Percentiles rank a stretch among this genome's conserved stretches.
Conservation (phyloP, 2,329 filamentous ascomycete genomes). For the Fusarium decemcellulare region DNA sequence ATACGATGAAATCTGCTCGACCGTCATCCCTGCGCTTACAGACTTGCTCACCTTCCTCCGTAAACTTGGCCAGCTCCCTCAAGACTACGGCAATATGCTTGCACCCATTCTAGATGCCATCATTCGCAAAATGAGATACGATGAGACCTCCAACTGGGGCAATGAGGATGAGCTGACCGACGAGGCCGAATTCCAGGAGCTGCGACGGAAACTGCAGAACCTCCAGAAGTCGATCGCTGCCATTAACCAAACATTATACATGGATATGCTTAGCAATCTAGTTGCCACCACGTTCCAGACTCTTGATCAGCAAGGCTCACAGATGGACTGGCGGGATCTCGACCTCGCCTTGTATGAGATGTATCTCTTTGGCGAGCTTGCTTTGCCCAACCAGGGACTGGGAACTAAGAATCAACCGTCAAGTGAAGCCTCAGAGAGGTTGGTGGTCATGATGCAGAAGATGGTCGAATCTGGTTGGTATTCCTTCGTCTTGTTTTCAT, state of each 20-base stretch:
- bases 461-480: slow-evolving; percentile 91
- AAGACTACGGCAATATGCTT: slow-evolving; percentile 85
- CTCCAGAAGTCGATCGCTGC: slow-evolving; percentile 94
- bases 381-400: slow-evolving; percentile 89
- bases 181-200: slow-evolving; percentile 96
- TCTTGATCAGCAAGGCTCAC: slow-evolving; percentile 79
- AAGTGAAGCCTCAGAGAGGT: slow-evolving; percentile 81
- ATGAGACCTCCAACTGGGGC: slow-evolving; percentile 94
- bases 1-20: slow-evolving; percentile 97
- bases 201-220: slow-evolving; percentile 89
- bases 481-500: neutral
- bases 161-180: slow-evolving; percentile 95
- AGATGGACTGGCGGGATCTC: slow-evolving; percentile 94
- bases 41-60: slow-evolving; percentile 93
- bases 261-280: slow-evolving; percentile 88
- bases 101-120: slow-evolving; percentile 92
- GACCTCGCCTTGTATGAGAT: slow-evolving; percentile 96
- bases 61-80: slow-evolving; percentile 80
- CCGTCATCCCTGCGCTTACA: slow-evolving; percentile 92
- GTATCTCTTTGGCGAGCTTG: slow-evolving; percentile 94
- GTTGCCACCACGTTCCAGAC: slow-evolving; percentile 90
- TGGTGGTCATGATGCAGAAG: slow-evolving; percentile 93
- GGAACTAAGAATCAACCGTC: slow-evolving; percentile 88
- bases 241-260: slow-evolving; percentile 89
- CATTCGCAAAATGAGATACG: slow-evolving; percentile 96